Evolutionary conservation across 805 yeast genomes (phyloP), one percentile per base, ranked within the genome.

Genomic region (Barnettozyma salicaria): DNA sequence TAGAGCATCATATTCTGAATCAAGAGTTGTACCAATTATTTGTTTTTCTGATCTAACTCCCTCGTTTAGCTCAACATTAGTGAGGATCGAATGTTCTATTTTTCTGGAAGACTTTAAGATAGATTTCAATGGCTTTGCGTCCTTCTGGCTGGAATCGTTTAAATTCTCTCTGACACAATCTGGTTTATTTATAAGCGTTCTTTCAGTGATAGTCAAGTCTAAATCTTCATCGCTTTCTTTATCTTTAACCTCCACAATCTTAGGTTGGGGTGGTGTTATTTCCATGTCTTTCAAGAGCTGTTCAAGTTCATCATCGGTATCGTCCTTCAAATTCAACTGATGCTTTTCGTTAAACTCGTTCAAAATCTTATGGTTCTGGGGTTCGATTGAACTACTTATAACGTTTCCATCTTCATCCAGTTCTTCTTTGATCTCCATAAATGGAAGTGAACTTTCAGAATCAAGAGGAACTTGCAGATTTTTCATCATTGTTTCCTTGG

Each of bases 391-490:
- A n/a, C 75, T 53, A 11, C 43, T 56, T 1, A 82, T 53, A 2
- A 88, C 68, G 42, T 83, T 76, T 0, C 78, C 96, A n/a, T 83
- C 78, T 1, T 85, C 96, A 57, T 88, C 96, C 26, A 89, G 58
- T 36, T 78, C 83, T 53, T 88, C 97, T 36, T 78, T 68, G 17
- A 89, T 89, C 40, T 88, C 96, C 77, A 87, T 76, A 18, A 84
- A 63, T 1, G 86, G 88, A 2, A 78, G 49, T 1, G 68, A 76
- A 12, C 72, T 78, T 4, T 64, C 74, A 11, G 11, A 16, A 25
- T 17, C 27, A 25, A 13, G 8, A 25, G 12, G 7, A 7, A n/a
- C 27, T n/a, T 25, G 17, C 16, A 30, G 9, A 9, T 19, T 30
- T 13, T 20, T 25, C 12, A 19, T 11, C 27, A 33, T 34, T n/a